Percentiles rank a stretch among this genome's conserved stretches.
These are phyloP conservation scores for Akanthomyces lecanii DNA, from an alignment of 2,329 filamentous ascomycete genomes.

Conservation along the genomic window DNA sequence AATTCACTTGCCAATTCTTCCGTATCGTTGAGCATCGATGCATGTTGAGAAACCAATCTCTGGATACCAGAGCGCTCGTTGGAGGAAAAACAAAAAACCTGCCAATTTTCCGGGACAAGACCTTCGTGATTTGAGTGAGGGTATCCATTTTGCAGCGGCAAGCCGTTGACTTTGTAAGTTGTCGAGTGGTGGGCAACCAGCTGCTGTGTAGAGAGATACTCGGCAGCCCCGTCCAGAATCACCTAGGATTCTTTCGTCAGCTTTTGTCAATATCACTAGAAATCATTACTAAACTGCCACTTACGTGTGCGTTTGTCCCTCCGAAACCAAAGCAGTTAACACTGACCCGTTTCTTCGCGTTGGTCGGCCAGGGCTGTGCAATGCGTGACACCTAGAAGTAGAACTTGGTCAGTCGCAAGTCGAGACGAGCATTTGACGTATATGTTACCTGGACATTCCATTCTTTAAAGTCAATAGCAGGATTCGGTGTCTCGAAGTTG, in stretches of 20 bases:
- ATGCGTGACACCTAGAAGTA: slow-evolving; percentile 35
- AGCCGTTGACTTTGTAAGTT: background rate
- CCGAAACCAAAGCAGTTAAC: slow-evolving; percentile 58
- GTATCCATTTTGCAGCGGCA: slow-evolving; percentile 10
- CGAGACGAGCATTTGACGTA: background rate
- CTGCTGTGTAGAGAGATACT: slow-evolving; percentile 29
- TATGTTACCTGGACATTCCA: slow-evolving; percentile 42
- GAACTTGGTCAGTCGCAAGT: slow-evolving; percentile 9
- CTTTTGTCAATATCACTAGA: no score
- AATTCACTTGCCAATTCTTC: slow-evolving; percentile 18
- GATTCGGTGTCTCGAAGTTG: slow-evolving; percentile 45
- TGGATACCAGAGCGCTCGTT: slow-evolving; percentile 38
- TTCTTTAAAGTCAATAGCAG: slow-evolving; percentile 42
- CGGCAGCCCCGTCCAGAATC: slow-evolving; percentile 45
- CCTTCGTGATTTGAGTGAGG: background rate
- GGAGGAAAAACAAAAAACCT: slow-evolving; percentile 42
- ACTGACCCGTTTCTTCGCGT: slow-evolving; percentile 44
- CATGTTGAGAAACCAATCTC: slow-evolving; percentile 34
- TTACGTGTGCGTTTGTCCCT: slow-evolving; percentile 51
- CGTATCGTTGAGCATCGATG: slow-evolving; percentile 27
- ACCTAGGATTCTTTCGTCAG: slow-evolving; percentile 19
- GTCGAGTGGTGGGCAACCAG: background rate
- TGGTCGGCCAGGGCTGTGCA: slow-evolving; percentile 41
- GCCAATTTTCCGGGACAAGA: slow-evolving; percentile 23
- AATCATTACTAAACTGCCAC: slow-evolving; percentile 29